Conservation (phyloP, 2,329 filamentous ascomycete species). For the Talaromyces pinophilus region DNA sequence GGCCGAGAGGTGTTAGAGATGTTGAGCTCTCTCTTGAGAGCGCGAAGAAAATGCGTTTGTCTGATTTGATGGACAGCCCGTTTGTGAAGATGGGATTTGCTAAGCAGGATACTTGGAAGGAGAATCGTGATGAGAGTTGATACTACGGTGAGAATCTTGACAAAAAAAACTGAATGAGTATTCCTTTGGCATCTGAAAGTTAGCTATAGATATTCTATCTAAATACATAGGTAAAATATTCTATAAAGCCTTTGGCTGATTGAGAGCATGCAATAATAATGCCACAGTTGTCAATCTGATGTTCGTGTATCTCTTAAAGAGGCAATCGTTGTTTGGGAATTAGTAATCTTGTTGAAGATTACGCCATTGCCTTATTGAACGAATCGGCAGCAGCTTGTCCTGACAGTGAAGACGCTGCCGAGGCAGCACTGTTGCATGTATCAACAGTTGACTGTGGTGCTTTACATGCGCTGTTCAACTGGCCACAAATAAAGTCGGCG, state of each 20-base stretch:
- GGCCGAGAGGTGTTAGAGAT: constrained; percentile 13
- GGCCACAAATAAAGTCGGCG: constrained; percentile 52
- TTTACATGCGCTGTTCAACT: constrained; percentile 41
- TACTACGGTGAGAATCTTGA: not conserved
- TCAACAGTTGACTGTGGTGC: constrained; percentile 25
- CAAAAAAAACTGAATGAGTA: not conserved
- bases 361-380: not conserved
- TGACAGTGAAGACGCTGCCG: not conserved
- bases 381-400: constrained; percentile 3
- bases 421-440: constrained; percentile 4
- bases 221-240: not conserved
- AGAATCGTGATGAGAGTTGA: not conserved
- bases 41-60: constrained; percentile 12
- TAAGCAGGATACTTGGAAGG: constrained; percentile 6
- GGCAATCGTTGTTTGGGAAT: not conserved
- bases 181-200: not conserved
- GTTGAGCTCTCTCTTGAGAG: constrained; percentile 15
- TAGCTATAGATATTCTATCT: not conserved
- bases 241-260: not conserved
- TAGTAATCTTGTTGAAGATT: not conserved
- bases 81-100: constrained; percentile 16
- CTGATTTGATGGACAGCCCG: constrained; percentile 12
- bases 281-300: no score
- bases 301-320: no score
- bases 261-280: not conserved